A percentile compares a stretch with the other conserved stretches of the same genome.
phyloP scores from a whole-genome alignment of 2,329 filamentous ascomycete species.

The Colletotrichum sp. region DNA sequence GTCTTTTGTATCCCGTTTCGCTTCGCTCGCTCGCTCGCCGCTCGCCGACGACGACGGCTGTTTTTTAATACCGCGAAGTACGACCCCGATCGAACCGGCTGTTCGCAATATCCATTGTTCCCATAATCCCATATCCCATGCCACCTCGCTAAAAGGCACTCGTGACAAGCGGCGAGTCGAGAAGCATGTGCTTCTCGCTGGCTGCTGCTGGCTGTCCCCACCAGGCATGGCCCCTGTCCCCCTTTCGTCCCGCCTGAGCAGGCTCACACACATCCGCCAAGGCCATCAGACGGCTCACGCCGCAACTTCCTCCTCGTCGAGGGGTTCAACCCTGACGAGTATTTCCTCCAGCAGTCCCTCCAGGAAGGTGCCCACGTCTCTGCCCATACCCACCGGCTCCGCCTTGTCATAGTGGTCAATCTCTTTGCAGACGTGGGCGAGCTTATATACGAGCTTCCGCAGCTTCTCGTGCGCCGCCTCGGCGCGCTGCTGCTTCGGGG shows the following conservation, averaged over 20 bases:
- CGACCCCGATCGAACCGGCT: neutral
- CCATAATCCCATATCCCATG: conserved; percentile 3
- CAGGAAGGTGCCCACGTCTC: conserved; percentile 85
- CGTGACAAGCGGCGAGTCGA: neutral
- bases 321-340: conserved; percentile 86
- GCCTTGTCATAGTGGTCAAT: conserved; percentile 88
- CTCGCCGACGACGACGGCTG: neutral
- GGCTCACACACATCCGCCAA: conserved; percentile 4
- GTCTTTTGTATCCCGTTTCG: neutral
- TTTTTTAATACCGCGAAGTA: neutral
- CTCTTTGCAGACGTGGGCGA: conserved; percentile 83
- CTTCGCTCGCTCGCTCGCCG: neutral
- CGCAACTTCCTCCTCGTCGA: conserved; percentile 70
- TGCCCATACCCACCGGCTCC: conserved; percentile 91
- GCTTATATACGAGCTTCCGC: conserved; percentile 79
- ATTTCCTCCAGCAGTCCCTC: conserved; percentile 95
- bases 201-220: neutral
- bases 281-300: conserved; percentile 16
- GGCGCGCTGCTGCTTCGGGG: conserved; percentile 71
- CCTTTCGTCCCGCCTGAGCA: neutral
- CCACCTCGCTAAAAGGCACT: neutral
- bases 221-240: neutral
- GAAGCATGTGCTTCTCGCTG: neutral
- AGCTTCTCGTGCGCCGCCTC: conserved; percentile 82
- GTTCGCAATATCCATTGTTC: neutral